phyloP scores from a whole-genome alignment of 768 basidiomycete genomes.

The Boletus reticulatus region DNA sequence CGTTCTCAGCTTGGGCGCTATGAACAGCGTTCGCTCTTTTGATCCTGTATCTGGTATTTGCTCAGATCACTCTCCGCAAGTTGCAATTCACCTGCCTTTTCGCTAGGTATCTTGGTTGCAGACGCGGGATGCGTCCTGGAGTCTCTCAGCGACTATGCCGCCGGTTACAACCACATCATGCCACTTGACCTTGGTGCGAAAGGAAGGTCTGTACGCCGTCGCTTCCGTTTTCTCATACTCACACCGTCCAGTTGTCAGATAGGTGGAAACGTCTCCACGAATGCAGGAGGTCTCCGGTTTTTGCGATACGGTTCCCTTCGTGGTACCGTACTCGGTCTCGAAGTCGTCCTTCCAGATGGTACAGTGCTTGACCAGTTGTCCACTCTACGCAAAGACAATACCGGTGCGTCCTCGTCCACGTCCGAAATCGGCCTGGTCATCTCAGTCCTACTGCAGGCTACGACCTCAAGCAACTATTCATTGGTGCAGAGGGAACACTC shows the following conservation, averaged over 20 bases:
- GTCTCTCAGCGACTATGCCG: constrained; percentile 80
- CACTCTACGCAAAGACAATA: constrained; percentile 95
- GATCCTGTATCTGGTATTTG: constrained; percentile 75
- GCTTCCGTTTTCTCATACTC: constrained; percentile 1
- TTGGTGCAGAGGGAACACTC: constrained; percentile 95
- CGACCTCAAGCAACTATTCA: constrained; percentile 97
- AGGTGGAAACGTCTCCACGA: constrained; percentile 95
- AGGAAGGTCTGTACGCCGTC: constrained; percentile 63
- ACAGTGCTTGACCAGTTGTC: constrained; percentile 86
- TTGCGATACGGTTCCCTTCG: constrained; percentile 94
- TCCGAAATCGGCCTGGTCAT: neutral
- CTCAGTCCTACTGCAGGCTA: constrained; percentile 59
- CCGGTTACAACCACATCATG: constrained; percentile 91
- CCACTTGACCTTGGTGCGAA: constrained; percentile 95
- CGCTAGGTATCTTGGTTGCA: constrained; percentile 78
- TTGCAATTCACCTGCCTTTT: constrained; percentile 4
- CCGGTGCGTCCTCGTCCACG: constrained; percentile 51
- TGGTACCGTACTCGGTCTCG: constrained; percentile 91
- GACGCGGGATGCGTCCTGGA: constrained; percentile 96
- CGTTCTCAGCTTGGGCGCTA: constrained; percentile 77
- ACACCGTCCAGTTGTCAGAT: constrained; percentile 77
- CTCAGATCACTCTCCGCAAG: neutral
- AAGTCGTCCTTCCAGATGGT: constrained; percentile 94
- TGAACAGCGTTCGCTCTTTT: constrained; percentile 80
- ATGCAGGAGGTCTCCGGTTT: constrained; percentile 94